Evolutionary conservation across 805 yeast species (phyloP), one percentile per base, ranked within the genome.

Genomic region (Peterozyma xylosa): DNA sequence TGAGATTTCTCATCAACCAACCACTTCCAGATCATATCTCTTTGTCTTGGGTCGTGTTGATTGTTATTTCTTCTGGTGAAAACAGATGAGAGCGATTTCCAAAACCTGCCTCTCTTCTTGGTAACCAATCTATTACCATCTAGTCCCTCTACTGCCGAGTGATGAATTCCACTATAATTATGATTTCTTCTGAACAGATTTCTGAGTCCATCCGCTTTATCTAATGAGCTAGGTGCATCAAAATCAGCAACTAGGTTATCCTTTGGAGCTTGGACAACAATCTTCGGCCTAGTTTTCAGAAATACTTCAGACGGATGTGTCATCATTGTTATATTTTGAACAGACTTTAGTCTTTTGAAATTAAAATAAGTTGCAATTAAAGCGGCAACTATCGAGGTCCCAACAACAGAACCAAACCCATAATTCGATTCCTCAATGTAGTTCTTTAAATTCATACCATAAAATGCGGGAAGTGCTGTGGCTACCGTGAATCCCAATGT

Each of bases 401-500:
- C 57, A 2, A 82, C 68, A 5, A 84, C 81, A 1, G 70, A 64
- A 0, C 73, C 78, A 60, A 86, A 86, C 0, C 93, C 93, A 35
- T 63, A 55, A 33, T 66, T 54, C 1, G 85, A 76, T 4, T 82
- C 86, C 58, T 86, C 95, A 5, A 85, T 77, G 54, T 80, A 85
- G 53, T 86, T 86, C 49, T 82, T 82, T 53, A 86, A 64, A 55
- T 86, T 86, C 95, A 86, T 86, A 32, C 96, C 96, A 55, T 86
- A 90, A 53, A 89, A 81, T 7, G 95, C 95, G 2, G 96, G 96
- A 1, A 87, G 53, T 16, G 86, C 65, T 1, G 96, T 83, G 1
- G 95, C 96, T 17, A 86, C 83, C 0, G 96, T 85, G 55, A 86
- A 76, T 0, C 96, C 95, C 33, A 90, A 61, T 0, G 96, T 87